phyloP scores from a whole-genome alignment of 306 rosid species.

The Alnus glutinosa region DNA sequence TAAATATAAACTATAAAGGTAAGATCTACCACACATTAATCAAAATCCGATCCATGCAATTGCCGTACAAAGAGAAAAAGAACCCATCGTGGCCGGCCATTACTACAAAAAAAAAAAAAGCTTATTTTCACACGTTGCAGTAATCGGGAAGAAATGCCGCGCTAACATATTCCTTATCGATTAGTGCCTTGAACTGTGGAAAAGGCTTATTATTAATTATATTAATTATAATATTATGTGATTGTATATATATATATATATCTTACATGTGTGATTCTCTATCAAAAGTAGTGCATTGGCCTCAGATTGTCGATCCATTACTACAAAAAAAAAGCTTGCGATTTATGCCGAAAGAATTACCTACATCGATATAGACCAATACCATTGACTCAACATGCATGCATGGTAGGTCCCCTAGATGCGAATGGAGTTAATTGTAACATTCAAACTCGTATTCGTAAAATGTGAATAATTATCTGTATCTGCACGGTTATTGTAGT shows the following conservation, averaged over 20 bases:
- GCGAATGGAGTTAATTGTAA: no score
- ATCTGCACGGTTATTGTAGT: no score
- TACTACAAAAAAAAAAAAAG: no score
- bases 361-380: no score
- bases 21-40: neutral
- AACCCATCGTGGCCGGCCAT: neutral
- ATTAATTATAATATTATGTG: neutral
- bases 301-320: neutral
- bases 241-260: neutral
- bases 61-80: neutral
- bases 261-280: neutral
- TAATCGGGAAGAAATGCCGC: neutral
- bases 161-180: neutral
- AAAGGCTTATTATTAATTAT: neutral
- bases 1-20: neutral
- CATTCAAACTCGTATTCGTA: no score
- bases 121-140: neutral
- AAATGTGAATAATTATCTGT: no score
- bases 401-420: no score
- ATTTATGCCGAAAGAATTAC: neutral
- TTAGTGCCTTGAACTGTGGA: neutral
- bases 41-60: neutral
- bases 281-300: neutral
- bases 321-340: neutral
- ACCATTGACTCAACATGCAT: no score